Conservation (phyloP, 306 rosid species). For the Vachellia pachyceras region DNA sequence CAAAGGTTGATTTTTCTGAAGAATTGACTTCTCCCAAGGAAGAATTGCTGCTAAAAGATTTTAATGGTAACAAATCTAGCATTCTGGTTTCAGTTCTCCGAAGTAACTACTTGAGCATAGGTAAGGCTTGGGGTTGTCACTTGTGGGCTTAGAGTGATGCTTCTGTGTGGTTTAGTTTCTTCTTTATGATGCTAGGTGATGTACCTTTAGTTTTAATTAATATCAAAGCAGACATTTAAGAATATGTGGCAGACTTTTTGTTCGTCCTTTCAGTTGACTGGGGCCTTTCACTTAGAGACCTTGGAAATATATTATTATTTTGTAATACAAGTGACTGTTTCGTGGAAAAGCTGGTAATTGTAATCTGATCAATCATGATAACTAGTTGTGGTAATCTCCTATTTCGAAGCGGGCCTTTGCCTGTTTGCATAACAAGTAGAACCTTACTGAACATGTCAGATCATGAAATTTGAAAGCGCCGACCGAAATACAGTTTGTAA, state of each 20-base stretch:
- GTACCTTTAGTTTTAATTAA: constrained; percentile 16
- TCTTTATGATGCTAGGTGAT: constrained; percentile 23
- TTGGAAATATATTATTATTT: constrained; percentile 18
- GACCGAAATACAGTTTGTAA: constrained; percentile 33
- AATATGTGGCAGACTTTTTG: constrained; percentile 17
- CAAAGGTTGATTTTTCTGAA: constrained; percentile 30
- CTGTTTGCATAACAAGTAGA: constrained; percentile 26
- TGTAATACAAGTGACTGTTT: constrained; percentile 4
- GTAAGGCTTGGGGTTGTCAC: constrained; percentile 57
- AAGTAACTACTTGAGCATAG: constrained; percentile 81
- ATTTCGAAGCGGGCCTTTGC: neutral
- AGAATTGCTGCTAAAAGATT: constrained; percentile 44
- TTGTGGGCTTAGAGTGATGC: constrained; percentile 25
- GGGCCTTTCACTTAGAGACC: constrained; percentile 23
- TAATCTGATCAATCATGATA: neutral
- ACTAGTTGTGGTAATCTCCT: constrained; percentile 27
- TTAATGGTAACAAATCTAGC: constrained; percentile 47
- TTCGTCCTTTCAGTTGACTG: neutral
- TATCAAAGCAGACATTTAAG: constrained; percentile 26
- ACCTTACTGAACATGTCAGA: constrained; percentile 13
- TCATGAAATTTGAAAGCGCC: constrained; percentile 8
- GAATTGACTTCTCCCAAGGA: constrained; percentile 44
- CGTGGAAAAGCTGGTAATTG: constrained; percentile 7
- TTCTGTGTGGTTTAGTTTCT: constrained; percentile 32
- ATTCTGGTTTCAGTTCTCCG: constrained; percentile 75